These are phyloP conservation scores for Claviceps cyperi DNA, from an alignment of 2,329 filamentous ascomycete genomes.

Conservation along the genomic window DNA sequence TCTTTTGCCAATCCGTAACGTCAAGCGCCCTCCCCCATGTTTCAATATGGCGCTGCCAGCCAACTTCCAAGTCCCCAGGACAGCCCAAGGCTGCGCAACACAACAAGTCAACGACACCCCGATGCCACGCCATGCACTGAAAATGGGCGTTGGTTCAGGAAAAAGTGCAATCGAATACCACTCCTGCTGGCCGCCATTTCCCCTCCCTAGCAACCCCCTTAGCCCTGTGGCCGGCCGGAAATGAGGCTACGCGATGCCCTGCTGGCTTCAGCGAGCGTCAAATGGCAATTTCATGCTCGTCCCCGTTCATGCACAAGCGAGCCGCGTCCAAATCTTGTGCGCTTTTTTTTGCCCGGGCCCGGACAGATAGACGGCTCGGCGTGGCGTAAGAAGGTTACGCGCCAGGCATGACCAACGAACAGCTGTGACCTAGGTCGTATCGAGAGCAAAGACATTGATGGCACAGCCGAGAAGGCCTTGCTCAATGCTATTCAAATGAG, in stretches of 20 bases:
- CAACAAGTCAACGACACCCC: neutral
- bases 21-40: neutral
- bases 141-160: neutral
- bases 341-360: neutral
- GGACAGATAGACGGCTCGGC: neutral
- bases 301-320: neutral
- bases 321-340: neutral
- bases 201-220: neutral
- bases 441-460: no score
- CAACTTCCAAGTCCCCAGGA: neutral
- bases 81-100: neutral
- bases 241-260: slow-evolving; percentile 3
- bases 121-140: neutral
- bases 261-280: neutral
- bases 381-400: neutral
- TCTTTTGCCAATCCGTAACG: neutral
- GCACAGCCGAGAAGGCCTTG: no score
- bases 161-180: neutral
- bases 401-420: no score
- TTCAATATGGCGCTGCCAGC: neutral
- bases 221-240: neutral
- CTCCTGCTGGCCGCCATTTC: neutral
- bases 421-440: no score
- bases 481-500: no score
- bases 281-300: slow-evolving; percentile 1